Percentiles rank a stretch among this genome's conserved stretches.
Evolutionary conservation across 2,329 filamentous ascomycete genomes (phyloP).

Genomic region (Allantophomopsis cytisporea): DNA sequence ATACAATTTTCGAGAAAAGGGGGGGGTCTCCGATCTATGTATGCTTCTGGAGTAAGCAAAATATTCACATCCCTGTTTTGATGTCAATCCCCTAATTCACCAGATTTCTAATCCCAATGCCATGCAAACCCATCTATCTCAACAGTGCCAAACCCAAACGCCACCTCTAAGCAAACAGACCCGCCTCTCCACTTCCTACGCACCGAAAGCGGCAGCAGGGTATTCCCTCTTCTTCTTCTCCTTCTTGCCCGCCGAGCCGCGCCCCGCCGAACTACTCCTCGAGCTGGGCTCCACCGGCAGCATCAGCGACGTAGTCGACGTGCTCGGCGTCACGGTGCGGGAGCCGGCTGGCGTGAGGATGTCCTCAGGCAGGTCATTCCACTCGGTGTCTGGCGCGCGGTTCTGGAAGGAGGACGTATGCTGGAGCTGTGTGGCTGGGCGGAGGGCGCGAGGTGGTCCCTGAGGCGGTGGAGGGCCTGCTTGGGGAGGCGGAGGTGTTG

Average conservation of each 20-base stretch:
- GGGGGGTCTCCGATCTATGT: too few relatives aligned
- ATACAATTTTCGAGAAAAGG: too few relatives aligned
- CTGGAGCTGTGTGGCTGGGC: background rate
- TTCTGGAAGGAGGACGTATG: constrained; percentile 38
- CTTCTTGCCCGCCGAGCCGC: constrained; percentile 28
- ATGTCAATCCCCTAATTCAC: too few relatives aligned
- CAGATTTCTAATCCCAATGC: too few relatives aligned
- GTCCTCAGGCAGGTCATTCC: constrained; percentile 52
- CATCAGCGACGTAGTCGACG: constrained; percentile 13
- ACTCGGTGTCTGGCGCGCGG: constrained; percentile 42
- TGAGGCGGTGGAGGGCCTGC: background rate
- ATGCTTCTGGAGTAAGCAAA: too few relatives aligned
- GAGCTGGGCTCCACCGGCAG: constrained; percentile 29
- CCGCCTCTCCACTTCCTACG: background rate
- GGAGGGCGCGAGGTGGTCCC: background rate
- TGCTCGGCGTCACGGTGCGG: constrained; percentile 2
- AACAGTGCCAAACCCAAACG: too few relatives aligned
- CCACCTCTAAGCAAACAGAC: too few relatives aligned
- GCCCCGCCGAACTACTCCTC: constrained; percentile 31
- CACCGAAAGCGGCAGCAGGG: constrained; percentile 44
- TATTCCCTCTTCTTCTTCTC: constrained; percentile 44
- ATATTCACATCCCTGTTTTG: too few relatives aligned
- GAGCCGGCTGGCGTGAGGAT: constrained; percentile 20
- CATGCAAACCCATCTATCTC: too few relatives aligned
- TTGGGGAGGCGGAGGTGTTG: background rate